Base-by-base conservation (phyloP, 1,284 basidiomycete genomes). In the Pseudozyma sp. region DNA sequence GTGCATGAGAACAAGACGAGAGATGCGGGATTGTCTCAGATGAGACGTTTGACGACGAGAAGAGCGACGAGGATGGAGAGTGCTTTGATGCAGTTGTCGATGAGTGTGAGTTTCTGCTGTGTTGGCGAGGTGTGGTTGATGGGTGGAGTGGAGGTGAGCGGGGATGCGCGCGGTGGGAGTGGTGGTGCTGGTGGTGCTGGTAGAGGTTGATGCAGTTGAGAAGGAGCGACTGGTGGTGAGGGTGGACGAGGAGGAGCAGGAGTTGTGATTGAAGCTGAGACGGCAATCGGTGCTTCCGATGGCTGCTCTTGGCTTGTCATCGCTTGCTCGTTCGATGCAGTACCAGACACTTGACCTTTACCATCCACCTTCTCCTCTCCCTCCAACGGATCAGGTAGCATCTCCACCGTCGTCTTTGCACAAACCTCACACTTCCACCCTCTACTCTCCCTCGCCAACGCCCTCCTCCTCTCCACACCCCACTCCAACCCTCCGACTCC, bases 401-500 rank as follows among this genome's bases (percentile, higher is more conserved):
- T 49, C 37, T 79, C 69, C 29, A 59, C 13, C 37, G 71, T 79
- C 29, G 51, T 53, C 30, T 45, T 44, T 7, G 48, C 62, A 51
- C 77, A 81, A 4, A 58, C 35, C 0, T 68, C 50, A 46, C 80
- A 80, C 33, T 33, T 64, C 79, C 79, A 81, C 13, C 6, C n/a
- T 8, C 56, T 54, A 19, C 71, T 68, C 39, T 67, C 62, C 7
- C 19, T 33, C 16, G 82, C 82, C 30, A 84, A 56, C 35, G 90
- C 90, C n/a, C 94, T 90, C 24, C 93, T 91, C 79, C 94, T 91
- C 30, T 94, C 93, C 66, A 91, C 92, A 54, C 94, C 87, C 60
- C 92, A 92, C 85, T 96, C 95, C 86, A 97, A 94, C 0, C 92
- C 91, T 82, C 94, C 92, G 4, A 96, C 87, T 17, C 93, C 95